Conservation (phyloP, 2,329 filamentous ascomycete genomes). For the Scolecobasidium constrictum region DNA sequence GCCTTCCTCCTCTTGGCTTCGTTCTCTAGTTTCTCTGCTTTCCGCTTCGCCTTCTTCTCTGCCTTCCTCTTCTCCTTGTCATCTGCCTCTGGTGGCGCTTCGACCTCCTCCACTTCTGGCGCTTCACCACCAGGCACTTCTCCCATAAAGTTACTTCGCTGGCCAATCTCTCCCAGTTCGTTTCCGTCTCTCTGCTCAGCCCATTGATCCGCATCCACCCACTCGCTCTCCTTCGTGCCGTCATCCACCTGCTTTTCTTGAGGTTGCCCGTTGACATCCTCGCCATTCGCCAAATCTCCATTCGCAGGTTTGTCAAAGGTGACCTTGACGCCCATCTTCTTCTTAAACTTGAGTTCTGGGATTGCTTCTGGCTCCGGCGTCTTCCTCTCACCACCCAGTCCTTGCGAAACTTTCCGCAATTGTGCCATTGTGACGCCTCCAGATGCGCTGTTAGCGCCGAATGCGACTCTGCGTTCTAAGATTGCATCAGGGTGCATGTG, state of each 20-base stretch:
- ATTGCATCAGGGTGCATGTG: constrained; percentile 38
- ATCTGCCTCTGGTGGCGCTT: constrained; percentile 16
- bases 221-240: constrained; percentile 17
- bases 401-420: constrained; percentile 40
- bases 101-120: constrained; percentile 11
- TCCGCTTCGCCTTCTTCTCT: constrained; percentile 40
- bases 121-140: constrained; percentile 12
- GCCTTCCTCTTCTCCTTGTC: constrained; percentile 44
- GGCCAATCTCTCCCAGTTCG: constrained; percentile 24
- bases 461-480: constrained; percentile 29
- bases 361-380: constrained; percentile 27
- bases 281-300: constrained; percentile 12
- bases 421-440: constrained; percentile 40
- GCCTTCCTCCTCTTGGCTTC: constrained; percentile 7
- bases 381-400: constrained; percentile 40
- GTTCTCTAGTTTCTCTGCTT: constrained; percentile 24
- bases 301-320: constrained; percentile 13
- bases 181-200: constrained; percentile 26
- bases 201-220: constrained; percentile 34
- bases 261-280: not conserved
- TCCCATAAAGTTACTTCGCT: constrained; percentile 20
- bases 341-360: constrained; percentile 28
- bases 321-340: constrained; percentile 14
- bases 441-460: constrained; percentile 25
- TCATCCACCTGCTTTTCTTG: constrained; percentile 1